Percentiles rank a stretch among this genome's conserved stretches.
phyloP scores from a whole-genome alignment of 495 filamentous ascomycete species.

The Chaetomium tenue region DNA sequence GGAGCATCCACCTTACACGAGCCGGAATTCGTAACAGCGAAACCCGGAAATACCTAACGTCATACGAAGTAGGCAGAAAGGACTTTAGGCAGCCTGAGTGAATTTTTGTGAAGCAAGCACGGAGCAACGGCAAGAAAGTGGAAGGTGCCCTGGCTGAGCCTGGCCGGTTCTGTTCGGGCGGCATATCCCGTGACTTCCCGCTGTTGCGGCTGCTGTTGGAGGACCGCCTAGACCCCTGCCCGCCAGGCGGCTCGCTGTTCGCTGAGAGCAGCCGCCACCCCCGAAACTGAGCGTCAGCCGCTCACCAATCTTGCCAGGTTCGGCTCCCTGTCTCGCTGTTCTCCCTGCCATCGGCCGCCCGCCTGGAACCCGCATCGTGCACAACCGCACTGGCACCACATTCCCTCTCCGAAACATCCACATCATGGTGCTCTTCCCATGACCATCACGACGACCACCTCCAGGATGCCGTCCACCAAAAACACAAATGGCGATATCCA shows the following conservation, averaged over 20 bases:
- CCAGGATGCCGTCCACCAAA: slow-evolving; percentile 43
- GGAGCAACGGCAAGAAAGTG: background rate
- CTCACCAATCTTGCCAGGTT: background rate
- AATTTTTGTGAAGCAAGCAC: background rate
- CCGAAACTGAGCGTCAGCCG: slow-evolving; percentile 5
- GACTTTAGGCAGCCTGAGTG: no score
- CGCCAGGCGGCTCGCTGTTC: background rate
- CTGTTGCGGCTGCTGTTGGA: background rate
- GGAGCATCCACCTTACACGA: background rate
- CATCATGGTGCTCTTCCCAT: slow-evolving; percentile 37
- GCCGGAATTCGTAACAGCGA: background rate
- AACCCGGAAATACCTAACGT: background rate
- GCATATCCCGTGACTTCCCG: slow-evolving; percentile 17
- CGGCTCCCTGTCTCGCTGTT: background rate
- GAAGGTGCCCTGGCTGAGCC: background rate
- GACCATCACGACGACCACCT: slow-evolving; percentile 25
- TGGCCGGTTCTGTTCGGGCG: background rate
- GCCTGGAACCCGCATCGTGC: slow-evolving; percentile 5
- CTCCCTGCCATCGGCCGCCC: slow-evolving; percentile 3
- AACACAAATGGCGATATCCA: slow-evolving; percentile 54
- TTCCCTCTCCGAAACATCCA: slow-evolving; percentile 20
- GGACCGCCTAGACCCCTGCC: slow-evolving; percentile 1
- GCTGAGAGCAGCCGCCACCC: slow-evolving; percentile 8
- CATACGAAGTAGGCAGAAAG: background rate
- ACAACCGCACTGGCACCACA: slow-evolving; percentile 15